phyloP scores from a whole-genome alignment of 495 filamentous ascomycete genomes.

The Emericellopsis terricola region DNA sequence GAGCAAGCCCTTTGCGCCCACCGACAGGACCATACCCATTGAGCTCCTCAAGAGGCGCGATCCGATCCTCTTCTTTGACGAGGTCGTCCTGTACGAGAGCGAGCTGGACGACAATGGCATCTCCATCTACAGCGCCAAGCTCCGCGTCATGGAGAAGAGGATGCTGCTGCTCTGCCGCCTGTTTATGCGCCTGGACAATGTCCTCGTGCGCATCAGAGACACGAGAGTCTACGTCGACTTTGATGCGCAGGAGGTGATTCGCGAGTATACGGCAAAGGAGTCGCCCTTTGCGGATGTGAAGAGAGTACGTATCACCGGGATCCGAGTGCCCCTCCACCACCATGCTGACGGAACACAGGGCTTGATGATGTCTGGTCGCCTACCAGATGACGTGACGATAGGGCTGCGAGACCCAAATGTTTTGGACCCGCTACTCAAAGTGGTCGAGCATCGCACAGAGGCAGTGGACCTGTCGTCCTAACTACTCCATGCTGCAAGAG shows the following conservation, averaged over 20 bases:
- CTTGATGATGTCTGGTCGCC: conserved; percentile 39
- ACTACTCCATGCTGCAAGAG: no score
- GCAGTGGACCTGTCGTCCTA: conserved; percentile 17
- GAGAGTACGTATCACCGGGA: conserved; percentile 31
- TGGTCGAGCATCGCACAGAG: conserved; percentile 39
- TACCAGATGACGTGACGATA: conserved; percentile 52
- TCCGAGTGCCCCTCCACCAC: not conserved
- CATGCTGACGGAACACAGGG: not conserved
- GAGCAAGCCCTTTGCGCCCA: conserved; percentile 3
- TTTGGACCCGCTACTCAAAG: conserved; percentile 51
- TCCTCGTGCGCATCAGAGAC: conserved; percentile 71
- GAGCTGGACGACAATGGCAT: conserved; percentile 97
- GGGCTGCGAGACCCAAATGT: conserved; percentile 71
- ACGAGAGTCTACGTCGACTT: conserved; percentile 91
- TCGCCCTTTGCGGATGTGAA: conserved; percentile 58
- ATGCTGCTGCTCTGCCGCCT: conserved; percentile 73
- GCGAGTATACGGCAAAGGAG: conserved; percentile 79
- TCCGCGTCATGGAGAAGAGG: conserved; percentile 77
- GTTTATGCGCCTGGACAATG: conserved; percentile 84
- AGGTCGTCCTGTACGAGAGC: conserved; percentile 90
- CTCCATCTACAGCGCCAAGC: conserved; percentile 67
- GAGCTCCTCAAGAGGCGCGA: conserved; percentile 64
- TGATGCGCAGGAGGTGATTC: conserved; percentile 55
- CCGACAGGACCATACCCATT: conserved; percentile 46
- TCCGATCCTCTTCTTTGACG: conserved; percentile 88